These are phyloP conservation scores for Cladorrhinum sp. DNA, from an alignment of 2,329 filamentous ascomycete genomes.

Conservation along the genomic window DNA sequence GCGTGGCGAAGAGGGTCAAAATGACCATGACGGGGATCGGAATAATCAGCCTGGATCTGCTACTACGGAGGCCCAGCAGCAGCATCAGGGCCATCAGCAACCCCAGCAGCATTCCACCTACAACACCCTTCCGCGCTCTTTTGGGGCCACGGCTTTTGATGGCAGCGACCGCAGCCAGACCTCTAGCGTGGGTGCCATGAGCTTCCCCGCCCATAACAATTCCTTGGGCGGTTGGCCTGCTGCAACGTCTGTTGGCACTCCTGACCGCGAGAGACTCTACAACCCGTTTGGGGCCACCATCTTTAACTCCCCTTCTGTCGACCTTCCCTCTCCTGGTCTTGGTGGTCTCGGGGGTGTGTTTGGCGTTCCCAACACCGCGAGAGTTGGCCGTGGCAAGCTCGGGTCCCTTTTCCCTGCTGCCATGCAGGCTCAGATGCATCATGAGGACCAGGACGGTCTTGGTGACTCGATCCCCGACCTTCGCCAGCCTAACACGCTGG, in stretches of 20 bases:
- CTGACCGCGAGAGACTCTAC: slow-evolving; percentile 61
- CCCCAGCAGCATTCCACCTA: slow-evolving; percentile 46
- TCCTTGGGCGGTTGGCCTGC: slow-evolving; percentile 62
- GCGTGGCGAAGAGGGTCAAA: slow-evolving; percentile 50
- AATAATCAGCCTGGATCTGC: slow-evolving; percentile 42
- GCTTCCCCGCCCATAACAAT: slow-evolving; percentile 62
- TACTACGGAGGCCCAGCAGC: slow-evolving; percentile 32
- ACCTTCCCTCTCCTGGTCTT: slow-evolving; percentile 72
- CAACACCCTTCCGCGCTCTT: slow-evolving; percentile 53
- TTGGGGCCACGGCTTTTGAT: slow-evolving; percentile 52
- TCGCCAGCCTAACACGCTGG: slow-evolving; percentile 60
- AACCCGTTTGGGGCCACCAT: slow-evolving; percentile 74
- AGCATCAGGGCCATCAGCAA: neutral
- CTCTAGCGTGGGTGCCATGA: slow-evolving; percentile 79
- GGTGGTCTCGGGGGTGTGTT: slow-evolving; percentile 68
- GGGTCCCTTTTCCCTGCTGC: slow-evolving; percentile 82
- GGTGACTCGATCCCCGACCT: slow-evolving; percentile 58
- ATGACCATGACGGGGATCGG: slow-evolving; percentile 52
- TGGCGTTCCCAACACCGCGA: slow-evolving; percentile 58
- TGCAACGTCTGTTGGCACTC: slow-evolving; percentile 59
- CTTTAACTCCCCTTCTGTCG: slow-evolving; percentile 71
- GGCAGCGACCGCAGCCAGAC: slow-evolving; percentile 90
- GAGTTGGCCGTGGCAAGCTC: slow-evolving; percentile 74
- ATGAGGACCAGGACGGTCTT: slow-evolving; percentile 61
- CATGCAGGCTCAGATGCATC: slow-evolving; percentile 89